Base-by-base conservation (phyloP, 306 rosid species). In the Gillenia trifoliata region DNA sequence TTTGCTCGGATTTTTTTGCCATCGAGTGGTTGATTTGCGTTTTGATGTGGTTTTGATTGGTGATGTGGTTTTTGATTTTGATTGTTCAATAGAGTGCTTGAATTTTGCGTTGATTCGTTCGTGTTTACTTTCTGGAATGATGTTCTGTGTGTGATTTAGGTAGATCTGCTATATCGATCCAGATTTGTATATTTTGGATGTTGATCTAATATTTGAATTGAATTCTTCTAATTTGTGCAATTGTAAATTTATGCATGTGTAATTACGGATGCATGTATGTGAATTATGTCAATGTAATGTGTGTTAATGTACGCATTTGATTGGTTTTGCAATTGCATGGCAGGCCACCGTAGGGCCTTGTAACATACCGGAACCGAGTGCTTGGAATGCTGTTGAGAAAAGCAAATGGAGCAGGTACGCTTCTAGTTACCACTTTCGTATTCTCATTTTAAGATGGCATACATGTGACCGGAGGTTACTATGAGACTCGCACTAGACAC, bases 341-440 rank as follows among this genome's bases (percentile, higher is more conserved):
- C 92, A 93, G 98, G 98, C 98, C 62, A 85, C 85, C 36, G 71
- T 86, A 15, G 98, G 98, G 70, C 92, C 96, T 69, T 93, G 98
- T 78, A 88, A 90, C 75, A 62, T 81, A 52, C 85, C 88, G 15
- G 98, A 93, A 79, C 98, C 98, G 34, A 91, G 93, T 68, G 79
- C 89, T 45, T 93, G 97, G 98, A 92, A 93, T 84, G 85, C 94
- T 26, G 82, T 91, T 77, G 98, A 93, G 80, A 89, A 89, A 75
- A 88, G 93, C 89, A 93, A 93, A 89, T 91, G 98, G 98, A 89
- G 88, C 85, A 93, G 98, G 98, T 91, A 74, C 50, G 88, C 78
- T 68, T 67, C 68, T 78, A 22, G 82, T 63, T 26, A 71, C 64
- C 62, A 36, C 70, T 26, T 49, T 11, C 59, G 70, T 66, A 70